Evolutionary conservation across 768 basidiomycete genomes (phyloP), one percentile per base, ranked within the genome.

Genomic region (Hydnum rufescens): DNA sequence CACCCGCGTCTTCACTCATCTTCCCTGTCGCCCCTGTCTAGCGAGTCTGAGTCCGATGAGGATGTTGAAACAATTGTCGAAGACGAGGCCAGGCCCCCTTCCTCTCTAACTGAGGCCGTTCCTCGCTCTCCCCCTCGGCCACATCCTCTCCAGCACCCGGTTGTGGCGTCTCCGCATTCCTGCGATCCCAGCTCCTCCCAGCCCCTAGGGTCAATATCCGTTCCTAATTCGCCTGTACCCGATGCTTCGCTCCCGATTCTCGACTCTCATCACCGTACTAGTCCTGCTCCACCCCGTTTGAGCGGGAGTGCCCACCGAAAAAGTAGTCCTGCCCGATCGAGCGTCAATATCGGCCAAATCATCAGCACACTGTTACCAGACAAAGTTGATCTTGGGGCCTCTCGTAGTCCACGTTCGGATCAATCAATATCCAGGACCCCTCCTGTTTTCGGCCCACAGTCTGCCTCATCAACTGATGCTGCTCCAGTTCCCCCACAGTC

Each of bases 341-440:
- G 46, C 26, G 13, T 55, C 51, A 55, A 55, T 54, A 28, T 55
- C 29, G 74, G 74, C 23, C 66, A 66, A 50, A 62, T 76, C 55
- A 78, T 81, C 42, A 68, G 71, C 60, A 75, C 79, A 57, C 75
- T 81, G 65, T 64, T 80, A 3, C 75, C 76, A 5, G 65, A 67
- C 43, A 64, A 64, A 36, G 56, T 68, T 19, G 5, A 32, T 32
- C 26, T 39, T 39, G n/a, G n/a, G n/a, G n/a, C n/a, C n/a, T 22
- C 36, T 22, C 13, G 36, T 13, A 39, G 36, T 39, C 36, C 36
- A 13, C 36, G 36, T 13, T 13, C 22, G 13, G 36, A 39, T 39
- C 36, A 39, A 22, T 22, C 36, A 61, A 36, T 43, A 63, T 1
- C 66, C 60, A n/a, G 51, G n/a, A n/a, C n/a, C n/a, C n/a, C n/a